phyloP scores from a whole-genome alignment of 331 rosid genomes.

The Prunus yedoensis region DNA sequence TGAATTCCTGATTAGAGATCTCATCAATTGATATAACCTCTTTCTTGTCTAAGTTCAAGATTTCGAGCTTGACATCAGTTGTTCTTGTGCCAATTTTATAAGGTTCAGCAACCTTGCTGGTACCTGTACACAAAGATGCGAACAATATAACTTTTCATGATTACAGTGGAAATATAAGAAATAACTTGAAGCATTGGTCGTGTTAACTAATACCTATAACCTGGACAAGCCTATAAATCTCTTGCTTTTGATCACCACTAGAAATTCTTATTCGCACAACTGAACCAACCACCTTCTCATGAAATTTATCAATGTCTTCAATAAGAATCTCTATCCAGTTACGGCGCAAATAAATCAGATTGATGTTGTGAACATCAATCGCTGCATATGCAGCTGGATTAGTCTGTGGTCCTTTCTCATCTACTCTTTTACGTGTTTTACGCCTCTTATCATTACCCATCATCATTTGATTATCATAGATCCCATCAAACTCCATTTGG shows the following conservation, averaged over 20 bases:
- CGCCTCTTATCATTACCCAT: constrained; percentile 52
- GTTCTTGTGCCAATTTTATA: constrained; percentile 66
- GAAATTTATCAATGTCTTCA: constrained; percentile 59
- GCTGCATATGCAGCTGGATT: constrained; percentile 72
- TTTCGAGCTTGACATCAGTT: constrained; percentile 70
- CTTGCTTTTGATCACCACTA: constrained; percentile 70
- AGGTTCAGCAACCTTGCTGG: constrained; percentile 62
- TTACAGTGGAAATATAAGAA: constrained; percentile 3
- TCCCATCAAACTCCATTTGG: constrained; percentile 48
- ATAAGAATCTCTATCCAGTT: constrained; percentile 59
- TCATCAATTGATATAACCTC: constrained; percentile 70
- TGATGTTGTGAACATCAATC: constrained; percentile 76
- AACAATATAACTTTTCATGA: constrained; percentile 20
- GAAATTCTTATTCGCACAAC: constrained; percentile 81
- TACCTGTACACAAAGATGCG: constrained; percentile 58
- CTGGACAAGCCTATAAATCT: constrained; percentile 91
- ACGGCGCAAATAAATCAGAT: constrained; percentile 74
- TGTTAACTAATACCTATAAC: constrained; percentile 63
- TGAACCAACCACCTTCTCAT: constrained; percentile 77
- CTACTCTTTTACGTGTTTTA: constrained; percentile 44
- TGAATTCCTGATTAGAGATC: constrained; percentile 82
- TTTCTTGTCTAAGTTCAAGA: constrained; percentile 76
- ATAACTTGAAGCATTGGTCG: constrained; percentile 12
- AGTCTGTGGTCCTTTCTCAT: constrained; percentile 38
- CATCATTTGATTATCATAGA: constrained; percentile 38